Evolutionary conservation across 169 alveolate species (phyloP).

Genomic region (Perkinsus chesapeaki): DNA sequence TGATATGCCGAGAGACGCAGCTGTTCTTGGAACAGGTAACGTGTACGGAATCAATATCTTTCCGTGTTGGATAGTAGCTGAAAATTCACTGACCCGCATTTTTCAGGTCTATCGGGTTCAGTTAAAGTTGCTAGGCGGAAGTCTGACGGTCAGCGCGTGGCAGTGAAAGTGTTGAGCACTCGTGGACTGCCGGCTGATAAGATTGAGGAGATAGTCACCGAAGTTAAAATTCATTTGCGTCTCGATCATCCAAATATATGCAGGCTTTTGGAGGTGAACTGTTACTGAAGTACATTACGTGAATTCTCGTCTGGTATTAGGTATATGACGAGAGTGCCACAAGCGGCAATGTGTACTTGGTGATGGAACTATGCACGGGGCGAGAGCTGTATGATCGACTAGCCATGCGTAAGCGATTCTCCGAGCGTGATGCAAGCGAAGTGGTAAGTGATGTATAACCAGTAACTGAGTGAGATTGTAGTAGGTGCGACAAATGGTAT

Average conservation of each 20-base stretch:
- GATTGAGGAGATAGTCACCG: background rate
- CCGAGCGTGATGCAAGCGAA: slow-evolving; percentile 28
- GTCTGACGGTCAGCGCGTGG: background rate
- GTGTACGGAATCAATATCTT: too few species aligned
- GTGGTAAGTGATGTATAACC: background rate
- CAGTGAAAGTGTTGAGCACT: background rate
- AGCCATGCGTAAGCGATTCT: slow-evolving; percentile 14
- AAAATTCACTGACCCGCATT: too few species aligned
- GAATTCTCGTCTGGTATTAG: background rate
- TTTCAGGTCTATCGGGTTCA: background rate
- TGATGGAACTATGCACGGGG: background rate
- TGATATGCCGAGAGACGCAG: background rate
- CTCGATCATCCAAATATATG: background rate
- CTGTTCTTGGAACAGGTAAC: background rate
- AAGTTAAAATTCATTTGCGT: background rate
- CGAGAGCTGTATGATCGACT: slow-evolving; percentile 63
- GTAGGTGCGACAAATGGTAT: slow-evolving; percentile 25
- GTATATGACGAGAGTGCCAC: background rate
- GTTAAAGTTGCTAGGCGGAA: background rate
- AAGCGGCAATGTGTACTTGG: background rate
- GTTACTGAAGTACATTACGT: background rate
- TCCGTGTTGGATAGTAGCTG: too few species aligned
- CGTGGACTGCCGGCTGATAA: background rate
- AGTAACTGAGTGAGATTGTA: background rate
- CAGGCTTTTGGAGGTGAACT: background rate